A percentile compares a stretch with the other conserved stretches of the same genome.
Conservation (phyloP, 1,284 basidiomycete species). For the Erythrobasidium hasegawianum region DNA sequence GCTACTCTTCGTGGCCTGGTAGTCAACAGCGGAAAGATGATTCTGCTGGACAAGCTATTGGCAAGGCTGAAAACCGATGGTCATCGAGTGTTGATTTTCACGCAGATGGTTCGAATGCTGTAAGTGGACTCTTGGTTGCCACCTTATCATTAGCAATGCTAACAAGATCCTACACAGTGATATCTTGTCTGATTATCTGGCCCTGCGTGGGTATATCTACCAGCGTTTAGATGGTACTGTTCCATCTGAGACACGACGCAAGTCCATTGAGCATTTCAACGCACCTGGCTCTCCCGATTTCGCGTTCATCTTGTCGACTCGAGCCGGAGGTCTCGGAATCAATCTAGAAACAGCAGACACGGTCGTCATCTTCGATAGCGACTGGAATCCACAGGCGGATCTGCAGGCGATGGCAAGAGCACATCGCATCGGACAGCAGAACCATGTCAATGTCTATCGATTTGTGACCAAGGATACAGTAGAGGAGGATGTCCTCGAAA, state of each 20-base stretch:
- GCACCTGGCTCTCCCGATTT: constrained; percentile 71
- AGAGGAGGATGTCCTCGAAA: constrained; percentile 96
- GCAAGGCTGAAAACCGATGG: constrained; percentile 52
- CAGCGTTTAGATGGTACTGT: constrained; percentile 74
- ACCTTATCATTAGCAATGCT: neutral
- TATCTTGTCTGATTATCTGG: constrained; percentile 96
- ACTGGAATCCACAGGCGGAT: constrained; percentile 56
- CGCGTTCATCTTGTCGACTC: constrained; percentile 92
- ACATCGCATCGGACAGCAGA: constrained; percentile 94
- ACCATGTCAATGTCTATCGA: constrained; percentile 95
- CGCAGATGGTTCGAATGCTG: constrained; percentile 98
- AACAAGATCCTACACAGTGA: constrained; percentile 53
- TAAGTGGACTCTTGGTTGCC: no score
- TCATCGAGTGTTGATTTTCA: constrained; percentile 57
- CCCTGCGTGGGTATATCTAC: constrained; percentile 76
- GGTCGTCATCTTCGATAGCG: constrained; percentile 91
- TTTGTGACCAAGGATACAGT: constrained; percentile 98
- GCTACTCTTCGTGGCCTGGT: constrained; percentile 59
- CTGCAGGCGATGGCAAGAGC: constrained; percentile 98
- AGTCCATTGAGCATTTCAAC: constrained; percentile 74
- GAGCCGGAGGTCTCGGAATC: constrained; percentile 94
- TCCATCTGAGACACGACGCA: constrained; percentile 74
- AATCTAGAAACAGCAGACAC: constrained; percentile 98
- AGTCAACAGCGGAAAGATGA: constrained; percentile 55
- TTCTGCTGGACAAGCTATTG: constrained; percentile 53